phyloP scores from a whole-genome alignment of 768 basidiomycete genomes.

The Mycena chlorophos region DNA sequence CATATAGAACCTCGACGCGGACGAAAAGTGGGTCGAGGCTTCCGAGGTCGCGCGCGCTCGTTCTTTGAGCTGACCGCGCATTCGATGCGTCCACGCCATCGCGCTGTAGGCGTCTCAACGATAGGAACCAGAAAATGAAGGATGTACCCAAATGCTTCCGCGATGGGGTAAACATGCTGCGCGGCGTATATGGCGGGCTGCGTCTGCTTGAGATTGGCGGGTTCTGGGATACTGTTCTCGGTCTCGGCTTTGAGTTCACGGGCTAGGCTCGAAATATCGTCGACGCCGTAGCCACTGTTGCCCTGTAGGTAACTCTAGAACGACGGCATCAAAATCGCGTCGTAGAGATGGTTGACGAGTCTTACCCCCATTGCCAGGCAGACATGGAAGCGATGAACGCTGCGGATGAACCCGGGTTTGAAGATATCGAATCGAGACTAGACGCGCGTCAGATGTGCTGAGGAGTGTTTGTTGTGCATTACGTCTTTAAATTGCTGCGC shows the following conservation, averaged over 20 bases:
- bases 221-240: neutral
- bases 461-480: too few relatives aligned
- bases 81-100: neutral
- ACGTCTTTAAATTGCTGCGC: neutral
- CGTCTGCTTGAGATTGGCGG: neutral
- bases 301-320: neutral
- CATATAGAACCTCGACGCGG: neutral
- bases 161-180: neutral
- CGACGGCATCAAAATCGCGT: neutral
- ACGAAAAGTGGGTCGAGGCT: neutral
- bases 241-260: neutral
- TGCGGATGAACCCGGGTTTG: neutral
- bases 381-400: neutral
- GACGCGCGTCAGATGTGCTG: neutral
- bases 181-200: neutral
- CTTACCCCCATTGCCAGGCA: neutral
- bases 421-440: neutral
- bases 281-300: neutral
- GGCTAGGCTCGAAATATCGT: neutral
- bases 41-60: neutral
- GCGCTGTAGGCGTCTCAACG: neutral
- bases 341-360: neutral
- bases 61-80: neutral
- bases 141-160: neutral
- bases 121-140: neutral